These are phyloP conservation scores for Solanum lycopersicoides DNA, from an alignment of 257 asterid species.

Conservation along the genomic window DNA sequence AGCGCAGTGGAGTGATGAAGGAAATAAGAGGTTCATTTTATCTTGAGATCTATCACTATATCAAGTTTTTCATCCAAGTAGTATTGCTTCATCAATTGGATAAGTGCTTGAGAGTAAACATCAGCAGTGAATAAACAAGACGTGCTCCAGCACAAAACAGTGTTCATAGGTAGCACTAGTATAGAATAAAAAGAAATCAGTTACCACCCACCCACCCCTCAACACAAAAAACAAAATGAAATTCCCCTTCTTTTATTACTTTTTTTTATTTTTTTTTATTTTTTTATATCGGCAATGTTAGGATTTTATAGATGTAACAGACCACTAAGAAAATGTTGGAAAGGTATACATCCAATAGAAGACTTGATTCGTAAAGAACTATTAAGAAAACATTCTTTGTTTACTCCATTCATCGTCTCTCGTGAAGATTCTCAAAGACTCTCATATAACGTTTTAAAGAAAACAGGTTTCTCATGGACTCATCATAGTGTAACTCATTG, in stretches of 20 bases:
- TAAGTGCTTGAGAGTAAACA: neutral
- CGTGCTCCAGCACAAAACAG: neutral
- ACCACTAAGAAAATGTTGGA: neutral
- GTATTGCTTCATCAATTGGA: neutral
- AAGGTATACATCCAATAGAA: neutral
- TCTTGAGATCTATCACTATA: neutral
- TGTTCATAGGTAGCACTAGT: neutral
- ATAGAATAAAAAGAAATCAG: neutral
- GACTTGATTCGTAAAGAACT: neutral
- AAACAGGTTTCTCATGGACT: neutral
- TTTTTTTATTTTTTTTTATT: too few species aligned
- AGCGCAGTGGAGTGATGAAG: neutral
- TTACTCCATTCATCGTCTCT: neutral
- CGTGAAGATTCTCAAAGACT: neutral
- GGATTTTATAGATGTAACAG: neutral
- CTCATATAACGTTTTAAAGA: neutral
- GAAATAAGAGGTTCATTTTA: neutral
- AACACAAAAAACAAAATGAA: neutral
- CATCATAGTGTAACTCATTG: neutral
- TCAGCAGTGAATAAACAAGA: neutral
- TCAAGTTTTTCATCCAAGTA: neutral
- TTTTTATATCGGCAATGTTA: neutral
- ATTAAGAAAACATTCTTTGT: neutral
- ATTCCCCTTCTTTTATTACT: neutral
- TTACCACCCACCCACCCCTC: neutral